phyloP scores from a whole-genome alignment of 148 eudicot species.

The Spergularia bocconei region DNA sequence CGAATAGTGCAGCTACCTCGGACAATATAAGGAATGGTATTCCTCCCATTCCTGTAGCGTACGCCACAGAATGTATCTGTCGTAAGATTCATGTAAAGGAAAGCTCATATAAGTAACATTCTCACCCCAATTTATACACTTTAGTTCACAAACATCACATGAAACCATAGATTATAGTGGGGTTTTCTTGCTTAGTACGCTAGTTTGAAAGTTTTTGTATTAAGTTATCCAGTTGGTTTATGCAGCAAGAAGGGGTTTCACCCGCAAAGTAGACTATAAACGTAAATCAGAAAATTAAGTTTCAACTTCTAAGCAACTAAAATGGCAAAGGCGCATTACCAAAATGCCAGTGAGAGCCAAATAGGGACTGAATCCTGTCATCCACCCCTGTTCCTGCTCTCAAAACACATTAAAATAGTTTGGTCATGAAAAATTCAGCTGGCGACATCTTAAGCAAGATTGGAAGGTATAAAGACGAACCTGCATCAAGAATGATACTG shows the following conservation, averaged over 20 bases:
- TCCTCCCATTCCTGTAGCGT: conserved; percentile 38
- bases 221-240: too few relatives aligned
- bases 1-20: conserved; percentile 22
- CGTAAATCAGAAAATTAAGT: too few relatives aligned
- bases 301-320: not conserved
- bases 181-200: too few relatives aligned
- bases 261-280: too few relatives aligned
- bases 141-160: too few relatives aligned
- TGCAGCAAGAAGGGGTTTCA: too few relatives aligned
- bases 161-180: too few relatives aligned
- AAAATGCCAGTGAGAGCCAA: conserved; percentile 32
- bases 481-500: conserved; percentile 34
- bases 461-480: conserved; percentile 7
- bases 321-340: conserved; percentile 22
- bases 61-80: conserved; percentile 31
- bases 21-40: conserved; percentile 39
- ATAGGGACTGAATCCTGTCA: conserved; percentile 30
- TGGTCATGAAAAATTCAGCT: not conserved
- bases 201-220: too few relatives aligned
- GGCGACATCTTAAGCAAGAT: too few relatives aligned
- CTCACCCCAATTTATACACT: not conserved
- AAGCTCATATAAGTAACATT: not conserved
- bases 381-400: conserved; percentile 31
- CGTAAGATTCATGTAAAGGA: not conserved
- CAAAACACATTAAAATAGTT: not conserved